phyloP scores from a whole-genome alignment of 2,329 filamentous ascomycete species.

The Phyllosticta citribraziliensis region DNA sequence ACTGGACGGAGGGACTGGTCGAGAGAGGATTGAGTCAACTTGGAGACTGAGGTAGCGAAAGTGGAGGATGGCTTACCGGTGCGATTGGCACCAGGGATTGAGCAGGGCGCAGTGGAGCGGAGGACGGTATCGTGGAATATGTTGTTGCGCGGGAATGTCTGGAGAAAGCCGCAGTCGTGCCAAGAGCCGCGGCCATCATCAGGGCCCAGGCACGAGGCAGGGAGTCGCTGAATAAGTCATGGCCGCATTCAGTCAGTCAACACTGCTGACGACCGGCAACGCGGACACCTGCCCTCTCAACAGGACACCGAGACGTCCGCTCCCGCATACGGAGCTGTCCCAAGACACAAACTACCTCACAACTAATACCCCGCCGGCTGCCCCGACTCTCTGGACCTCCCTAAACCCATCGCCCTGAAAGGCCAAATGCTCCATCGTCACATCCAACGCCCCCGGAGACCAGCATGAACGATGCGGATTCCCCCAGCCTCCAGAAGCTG shows the following conservation, averaged over 20 bases:
- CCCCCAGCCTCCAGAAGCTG: constrained; percentile 57
- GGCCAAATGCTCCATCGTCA: constrained; percentile 6
- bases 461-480: constrained; percentile 52
- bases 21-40: background rate
- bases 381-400: background rate
- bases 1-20: background rate
- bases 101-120: background rate
- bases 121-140: background rate
- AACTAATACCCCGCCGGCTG: background rate
- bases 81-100: background rate
- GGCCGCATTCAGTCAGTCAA: background rate
- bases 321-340: background rate
- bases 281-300: background rate
- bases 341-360: background rate
- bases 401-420: background rate
- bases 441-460: background rate
- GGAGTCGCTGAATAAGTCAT: background rate
- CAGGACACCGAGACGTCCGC: background rate
- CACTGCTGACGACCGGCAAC: background rate
- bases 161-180: background rate
- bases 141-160: background rate
- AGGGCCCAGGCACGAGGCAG: background rate
- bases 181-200: background rate
- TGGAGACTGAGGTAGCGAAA: background rate
- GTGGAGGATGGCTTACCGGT: background rate